Evolutionary conservation across 2,329 filamentous ascomycete genomes (phyloP).

Genomic region (Aphanocladium album): DNA sequence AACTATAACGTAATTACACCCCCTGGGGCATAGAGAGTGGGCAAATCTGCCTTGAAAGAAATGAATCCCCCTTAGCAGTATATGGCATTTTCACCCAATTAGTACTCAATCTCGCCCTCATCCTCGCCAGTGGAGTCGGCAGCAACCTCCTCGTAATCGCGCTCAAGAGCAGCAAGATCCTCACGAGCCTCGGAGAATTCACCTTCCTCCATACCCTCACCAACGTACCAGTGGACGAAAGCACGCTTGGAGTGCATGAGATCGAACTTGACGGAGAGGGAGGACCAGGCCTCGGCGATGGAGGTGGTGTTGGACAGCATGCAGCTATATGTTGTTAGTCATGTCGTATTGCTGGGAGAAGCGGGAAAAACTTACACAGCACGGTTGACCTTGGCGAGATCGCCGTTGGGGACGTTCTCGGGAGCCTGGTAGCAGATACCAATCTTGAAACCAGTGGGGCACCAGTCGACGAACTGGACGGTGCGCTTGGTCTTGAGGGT

Average conservation of each 20-base stretch:
- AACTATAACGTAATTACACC: slow-evolving; percentile 36
- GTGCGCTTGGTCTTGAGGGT: slow-evolving; percentile 99
- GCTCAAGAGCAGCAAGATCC: slow-evolving; percentile 94
- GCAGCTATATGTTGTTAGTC: slow-evolving; percentile 54
- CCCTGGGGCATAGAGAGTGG: slow-evolving; percentile 25
- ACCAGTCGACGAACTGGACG: slow-evolving; percentile 99
- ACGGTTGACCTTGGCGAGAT: slow-evolving; percentile 95
- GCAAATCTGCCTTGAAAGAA: slow-evolving; percentile 20
- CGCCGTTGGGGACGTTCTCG: slow-evolving; percentile 91
- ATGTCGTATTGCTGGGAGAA: neutral
- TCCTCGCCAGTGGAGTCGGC: slow-evolving; percentile 88
- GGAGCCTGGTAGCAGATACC: slow-evolving; percentile 99
- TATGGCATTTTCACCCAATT: slow-evolving; percentile 31
- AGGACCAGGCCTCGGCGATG: slow-evolving; percentile 96
- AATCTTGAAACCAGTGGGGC: slow-evolving; percentile 99
- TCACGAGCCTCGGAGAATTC: slow-evolving; percentile 99
- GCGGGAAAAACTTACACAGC: slow-evolving; percentile 69
- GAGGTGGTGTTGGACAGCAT: slow-evolving; percentile 99
- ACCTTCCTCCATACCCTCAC: slow-evolving; percentile 99
- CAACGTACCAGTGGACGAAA: slow-evolving; percentile 99
- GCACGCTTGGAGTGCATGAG: slow-evolving; percentile 99
- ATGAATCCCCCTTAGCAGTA: slow-evolving; percentile 16
- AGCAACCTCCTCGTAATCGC: slow-evolving; percentile 98
- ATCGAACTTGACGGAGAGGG: slow-evolving; percentile 96
- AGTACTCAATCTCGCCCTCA: slow-evolving; percentile 89